These are phyloP conservation scores for Globisporangium irregulare DNA, from an alignment of 352 stramenopile species.

Conservation along the genomic window DNA sequence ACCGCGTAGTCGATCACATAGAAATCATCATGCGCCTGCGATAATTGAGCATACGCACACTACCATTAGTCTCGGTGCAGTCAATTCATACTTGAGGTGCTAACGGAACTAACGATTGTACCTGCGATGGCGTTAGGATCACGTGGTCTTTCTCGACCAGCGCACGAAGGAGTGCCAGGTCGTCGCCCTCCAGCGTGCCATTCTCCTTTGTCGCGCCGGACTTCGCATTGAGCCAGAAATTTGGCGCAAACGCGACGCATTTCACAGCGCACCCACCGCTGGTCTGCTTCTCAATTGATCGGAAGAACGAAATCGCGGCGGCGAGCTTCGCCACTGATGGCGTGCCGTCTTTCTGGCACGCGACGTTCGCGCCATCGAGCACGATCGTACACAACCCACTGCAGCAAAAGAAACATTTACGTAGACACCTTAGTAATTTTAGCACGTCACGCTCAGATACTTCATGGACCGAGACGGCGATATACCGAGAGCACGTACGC, in stretches of 20 bases:
- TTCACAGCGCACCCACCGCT: constrained; percentile 37
- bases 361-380: constrained; percentile 74
- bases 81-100: background rate
- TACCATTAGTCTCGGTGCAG: background rate
- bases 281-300: constrained; percentile 22
- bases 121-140: constrained; percentile 74
- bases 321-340: constrained; percentile 53
- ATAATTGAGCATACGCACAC: background rate
- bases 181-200: constrained; percentile 41
- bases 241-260: constrained; percentile 75
- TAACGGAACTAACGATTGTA: constrained; percentile 6
- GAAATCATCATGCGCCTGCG: constrained; percentile 85
- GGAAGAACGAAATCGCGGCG: constrained; percentile 66
- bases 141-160: constrained; percentile 67
- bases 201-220: constrained; percentile 28
- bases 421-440: too few relatives aligned
- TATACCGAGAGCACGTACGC: background rate
- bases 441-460: background rate
- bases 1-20: constrained; percentile 92
- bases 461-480: background rate
- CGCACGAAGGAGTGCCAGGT: constrained; percentile 41
- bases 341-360: constrained; percentile 59
- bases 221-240: constrained; percentile 82
- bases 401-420: too few relatives aligned
- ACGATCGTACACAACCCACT: constrained; percentile 51